Base-by-base conservation (phyloP, 2,329 filamentous ascomycete genomes). In the Neoscytalidium dimidiatum region DNA sequence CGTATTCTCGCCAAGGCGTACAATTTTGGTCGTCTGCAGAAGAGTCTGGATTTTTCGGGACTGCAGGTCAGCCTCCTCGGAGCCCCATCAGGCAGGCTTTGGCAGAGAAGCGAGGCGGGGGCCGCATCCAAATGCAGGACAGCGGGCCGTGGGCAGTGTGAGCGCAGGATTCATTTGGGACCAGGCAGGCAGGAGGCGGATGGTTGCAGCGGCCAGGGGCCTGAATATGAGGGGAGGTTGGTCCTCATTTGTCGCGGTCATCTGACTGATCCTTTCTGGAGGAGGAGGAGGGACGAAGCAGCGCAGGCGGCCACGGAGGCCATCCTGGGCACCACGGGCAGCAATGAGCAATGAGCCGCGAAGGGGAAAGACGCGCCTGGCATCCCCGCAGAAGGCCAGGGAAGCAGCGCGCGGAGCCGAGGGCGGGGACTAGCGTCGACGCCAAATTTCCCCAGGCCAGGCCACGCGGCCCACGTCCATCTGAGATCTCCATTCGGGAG, bases 371-470 rank as follows among this genome's bases (percentile, higher is more conserved):
- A 35, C 21, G 35, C 17, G 17, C 26, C 11, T 31, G 41, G 38
- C 56, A 44, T 23, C 56, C 56, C 56, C 56, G 41, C 56, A 60
- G 38, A 41, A 19, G 21, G 35, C 53, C 33, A 23, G 23, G 33
- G 17, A 57, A 11, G n/a, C 21, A 21, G 14, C 23, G 35, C 23
- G 35, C 35, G 41, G 41, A 60, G 38, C 56, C 38, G 56, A 60
- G 26, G 38, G 56, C 56, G 56, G 56, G 56, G 56, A 46, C 56
- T 60, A 60, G 56, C 56, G 56, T 33, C 56, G 56, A 60, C 43
- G 56, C 41, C 56, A 60, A 60, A 44, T 60, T 60, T 41, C 56
- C 56, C 56, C 38, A 41, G 38, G 14, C 52, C 35, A 31, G 56
- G 56, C 56, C 56, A 60, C 56, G 56, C 56, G 56, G 41, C 56